Base-by-base conservation (phyloP, 2,329 filamentous ascomycete genomes). In the Beauveria sp. region DNA sequence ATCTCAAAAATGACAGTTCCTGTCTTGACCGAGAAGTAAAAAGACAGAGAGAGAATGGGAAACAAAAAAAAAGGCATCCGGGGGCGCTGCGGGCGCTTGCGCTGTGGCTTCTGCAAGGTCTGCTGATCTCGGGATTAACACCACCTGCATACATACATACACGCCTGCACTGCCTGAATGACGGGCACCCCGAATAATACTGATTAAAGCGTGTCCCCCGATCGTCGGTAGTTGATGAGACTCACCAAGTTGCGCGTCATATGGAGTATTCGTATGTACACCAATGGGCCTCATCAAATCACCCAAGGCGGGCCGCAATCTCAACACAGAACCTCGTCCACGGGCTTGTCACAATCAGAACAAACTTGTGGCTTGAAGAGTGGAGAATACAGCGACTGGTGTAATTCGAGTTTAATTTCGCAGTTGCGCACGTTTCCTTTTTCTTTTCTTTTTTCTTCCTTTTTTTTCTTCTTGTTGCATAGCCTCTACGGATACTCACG, bases 101-200 rank as follows among this genome's bases (percentile, higher is more conserved):
- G 49, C 50, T 50, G 50, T 61, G 51, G 59, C 50, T 54, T 61
- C 50, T 55, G 59, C 59, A 61, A 55, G 51, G 52, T 45, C 50
- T 61, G 59, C 59, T 61, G 59, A 61, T 61, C 59, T 61, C 59
- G 59, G 59, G 59, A 61, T 61, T 61, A 61, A 61, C 59, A 49
- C 59, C 38, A 53, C 59, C 59, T 50, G 59, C 59, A 61, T 48
- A 38, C 50, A 55, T n/a, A 42, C 34, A 49, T 49, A 28, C 46
- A 22, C 38, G 4, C 20, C 24, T 51, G 46, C 34, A 45, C 40
- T 18, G 31, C 59, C n/a, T 61, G 40, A 46, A 53, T 31, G 50
- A 26, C 24, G 34, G 53, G 54, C 28, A 49, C 43, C n/a, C 26
- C 55, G 12, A 56, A 42, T 24, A 48, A 48, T 16, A 24, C 22